phyloP scores from a whole-genome alignment of 441 rosid genomes.

The Jatropha multifida region DNA sequence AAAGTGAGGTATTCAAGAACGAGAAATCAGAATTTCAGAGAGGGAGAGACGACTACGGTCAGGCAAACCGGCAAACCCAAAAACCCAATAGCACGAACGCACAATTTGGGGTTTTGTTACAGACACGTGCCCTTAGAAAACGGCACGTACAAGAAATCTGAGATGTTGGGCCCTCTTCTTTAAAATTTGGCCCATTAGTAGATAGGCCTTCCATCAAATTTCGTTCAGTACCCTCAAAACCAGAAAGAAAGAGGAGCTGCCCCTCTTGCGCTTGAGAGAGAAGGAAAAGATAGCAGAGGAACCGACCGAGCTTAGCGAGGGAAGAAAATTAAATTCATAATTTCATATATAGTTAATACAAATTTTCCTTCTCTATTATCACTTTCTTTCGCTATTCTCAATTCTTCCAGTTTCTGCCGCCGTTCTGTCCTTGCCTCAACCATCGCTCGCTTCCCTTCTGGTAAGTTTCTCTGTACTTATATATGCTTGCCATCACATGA shows the following conservation, averaged over 20 bases:
- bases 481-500: not conserved
- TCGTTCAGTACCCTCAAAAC: not conserved
- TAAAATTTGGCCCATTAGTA: not conserved
- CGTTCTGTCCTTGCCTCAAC: constrained; percentile 3
- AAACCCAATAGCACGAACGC: constrained; percentile 8
- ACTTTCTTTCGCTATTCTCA: not conserved
- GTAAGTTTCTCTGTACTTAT: constrained; percentile 8
- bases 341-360: not conserved
- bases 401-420: not conserved
- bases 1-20: not conserved
- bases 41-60: not conserved
- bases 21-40: not conserved
- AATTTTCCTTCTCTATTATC: not conserved
- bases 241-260: not conserved
- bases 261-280: not conserved
- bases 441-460: not conserved
- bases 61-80: constrained; percentile 13
- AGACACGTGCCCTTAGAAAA: constrained; percentile 21
- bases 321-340: not conserved
- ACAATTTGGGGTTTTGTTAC: constrained; percentile 26
- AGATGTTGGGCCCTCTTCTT: not conserved
- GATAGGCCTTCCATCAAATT: not conserved
- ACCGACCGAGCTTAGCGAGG: not conserved
- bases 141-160: constrained; percentile 18
- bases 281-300: not conserved